These are phyloP conservation scores for Yamadazyma laniorum DNA, from an alignment of 805 yeast genomes.

Conservation along the genomic window DNA sequence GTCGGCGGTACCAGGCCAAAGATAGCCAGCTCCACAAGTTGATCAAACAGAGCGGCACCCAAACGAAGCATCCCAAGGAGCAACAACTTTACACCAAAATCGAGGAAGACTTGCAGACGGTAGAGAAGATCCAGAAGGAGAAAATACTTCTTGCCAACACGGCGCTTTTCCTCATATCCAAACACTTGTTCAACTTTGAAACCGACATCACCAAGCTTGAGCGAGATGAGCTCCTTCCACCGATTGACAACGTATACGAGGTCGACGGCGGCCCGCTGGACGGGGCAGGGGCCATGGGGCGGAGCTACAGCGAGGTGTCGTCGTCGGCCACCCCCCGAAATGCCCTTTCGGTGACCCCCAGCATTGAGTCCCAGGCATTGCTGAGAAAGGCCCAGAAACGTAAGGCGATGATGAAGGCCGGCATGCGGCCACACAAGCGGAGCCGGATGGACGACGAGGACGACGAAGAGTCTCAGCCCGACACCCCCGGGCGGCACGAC, in stretches of 20 bases:
- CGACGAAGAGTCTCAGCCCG: constrained; percentile 16
- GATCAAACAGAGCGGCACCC: constrained; percentile 78
- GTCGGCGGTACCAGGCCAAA: constrained; percentile 63
- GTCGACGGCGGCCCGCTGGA: constrained; percentile 14
- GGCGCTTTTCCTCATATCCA: constrained; percentile 71
- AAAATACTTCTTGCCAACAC: constrained; percentile 81
- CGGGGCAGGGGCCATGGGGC: constrained; percentile 9
- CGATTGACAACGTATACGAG: constrained; percentile 34
- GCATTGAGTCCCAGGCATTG: constrained; percentile 13
- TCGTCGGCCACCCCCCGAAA: constrained; percentile 32
- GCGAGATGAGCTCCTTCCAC: constrained; percentile 75
- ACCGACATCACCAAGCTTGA: constrained; percentile 74
- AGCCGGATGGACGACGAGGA: constrained; percentile 23
- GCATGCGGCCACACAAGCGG: constrained; percentile 21
- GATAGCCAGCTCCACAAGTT: constrained; percentile 83
- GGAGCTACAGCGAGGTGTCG: constrained; percentile 22
- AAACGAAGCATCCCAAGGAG: constrained; percentile 80
- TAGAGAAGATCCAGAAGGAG: constrained; percentile 66
- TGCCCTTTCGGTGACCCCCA: constrained; percentile 15
- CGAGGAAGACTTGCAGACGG: constrained; percentile 60
- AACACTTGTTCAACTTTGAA: constrained; percentile 72
- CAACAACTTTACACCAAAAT: constrained; percentile 62
- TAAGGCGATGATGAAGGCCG: constrained; percentile 20
- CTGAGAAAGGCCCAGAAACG: constrained; percentile 26
- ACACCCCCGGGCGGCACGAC: constrained; percentile 16